Conservation (phyloP, 2,329 filamentous ascomycete genomes). For the Neonectria coccinea region DNA sequence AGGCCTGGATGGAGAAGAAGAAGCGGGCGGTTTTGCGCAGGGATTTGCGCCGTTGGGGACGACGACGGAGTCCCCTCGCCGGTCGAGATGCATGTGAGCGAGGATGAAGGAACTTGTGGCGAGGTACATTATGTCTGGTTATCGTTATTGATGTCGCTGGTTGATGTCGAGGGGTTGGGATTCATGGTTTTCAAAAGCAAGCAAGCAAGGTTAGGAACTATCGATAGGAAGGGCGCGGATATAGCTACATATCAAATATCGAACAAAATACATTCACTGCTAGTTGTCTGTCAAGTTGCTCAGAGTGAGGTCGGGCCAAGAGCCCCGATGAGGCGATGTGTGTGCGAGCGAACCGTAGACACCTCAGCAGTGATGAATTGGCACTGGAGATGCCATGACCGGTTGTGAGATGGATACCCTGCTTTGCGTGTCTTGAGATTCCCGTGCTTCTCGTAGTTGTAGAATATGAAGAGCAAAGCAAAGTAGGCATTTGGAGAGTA, state of each 20-base stretch:
- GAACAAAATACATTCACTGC: neutral
- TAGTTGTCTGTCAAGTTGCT: too few relatives aligned
- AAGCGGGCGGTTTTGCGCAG: neutral
- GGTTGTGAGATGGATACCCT: neutral
- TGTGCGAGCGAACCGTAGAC: neutral
- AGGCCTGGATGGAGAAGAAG: neutral
- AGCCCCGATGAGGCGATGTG: neutral
- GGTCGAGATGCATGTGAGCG: neutral
- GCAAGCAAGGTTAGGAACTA: neutral
- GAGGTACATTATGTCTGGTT: neutral
- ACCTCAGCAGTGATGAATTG: neutral
- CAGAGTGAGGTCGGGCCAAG: too few relatives aligned
- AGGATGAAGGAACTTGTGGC: neutral
- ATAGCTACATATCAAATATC: neutral
- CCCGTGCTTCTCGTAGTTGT: neutral
- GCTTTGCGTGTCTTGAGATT: neutral
- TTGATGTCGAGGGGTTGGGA: neutral
- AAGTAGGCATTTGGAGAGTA: neutral
- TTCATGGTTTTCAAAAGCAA: neutral
- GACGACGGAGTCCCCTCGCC: neutral
- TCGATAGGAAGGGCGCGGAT: neutral
- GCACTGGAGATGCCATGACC: too few relatives aligned
- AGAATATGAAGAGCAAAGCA: neutral
- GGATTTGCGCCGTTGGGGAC: neutral
- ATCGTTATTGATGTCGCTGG: neutral